Conservation (phyloP, 495 filamentous ascomycete genomes). For the Neurospora sp. region DNA sequence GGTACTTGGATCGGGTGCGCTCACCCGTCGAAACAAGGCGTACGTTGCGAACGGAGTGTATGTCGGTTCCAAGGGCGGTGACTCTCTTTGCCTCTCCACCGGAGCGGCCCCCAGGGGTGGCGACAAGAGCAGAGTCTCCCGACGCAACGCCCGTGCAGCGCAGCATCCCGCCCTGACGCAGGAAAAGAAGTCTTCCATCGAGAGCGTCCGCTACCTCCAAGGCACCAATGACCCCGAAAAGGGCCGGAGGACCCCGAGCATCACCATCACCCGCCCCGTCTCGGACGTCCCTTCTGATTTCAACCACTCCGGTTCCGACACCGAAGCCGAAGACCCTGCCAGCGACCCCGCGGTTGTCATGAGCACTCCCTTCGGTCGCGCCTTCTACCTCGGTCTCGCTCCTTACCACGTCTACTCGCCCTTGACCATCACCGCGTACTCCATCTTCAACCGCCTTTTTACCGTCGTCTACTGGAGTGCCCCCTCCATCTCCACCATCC, state of each 20-base stretch:
- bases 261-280: not conserved
- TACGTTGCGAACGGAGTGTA: slow-evolving; percentile 31
- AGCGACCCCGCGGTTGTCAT: not conserved
- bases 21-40: slow-evolving; percentile 27
- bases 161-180: not conserved
- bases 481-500: slow-evolving; percentile 10
- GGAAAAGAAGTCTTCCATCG: not conserved
- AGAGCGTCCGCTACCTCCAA: not conserved
- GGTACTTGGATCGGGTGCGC: slow-evolving; percentile 34
- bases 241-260: not conserved
- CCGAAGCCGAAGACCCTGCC: not conserved
- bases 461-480: slow-evolving; percentile 32
- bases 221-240: not conserved
- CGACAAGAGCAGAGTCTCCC: not conserved
- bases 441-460: slow-evolving; percentile 21
- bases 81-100: slow-evolving; percentile 26
- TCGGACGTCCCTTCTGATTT: not conserved
- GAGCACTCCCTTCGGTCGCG: slow-evolving; percentile 29
- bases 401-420: slow-evolving; percentile 31
- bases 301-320: not conserved
- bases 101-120: not conserved
- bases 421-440: slow-evolving; percentile 31
- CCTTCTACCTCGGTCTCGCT: slow-evolving; percentile 32
- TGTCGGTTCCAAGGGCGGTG: slow-evolving; percentile 33
- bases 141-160: not conserved